These are phyloP conservation scores for Penicillium soppii DNA, from an alignment of 495 filamentous ascomycete genomes.

Conservation along the genomic window DNA sequence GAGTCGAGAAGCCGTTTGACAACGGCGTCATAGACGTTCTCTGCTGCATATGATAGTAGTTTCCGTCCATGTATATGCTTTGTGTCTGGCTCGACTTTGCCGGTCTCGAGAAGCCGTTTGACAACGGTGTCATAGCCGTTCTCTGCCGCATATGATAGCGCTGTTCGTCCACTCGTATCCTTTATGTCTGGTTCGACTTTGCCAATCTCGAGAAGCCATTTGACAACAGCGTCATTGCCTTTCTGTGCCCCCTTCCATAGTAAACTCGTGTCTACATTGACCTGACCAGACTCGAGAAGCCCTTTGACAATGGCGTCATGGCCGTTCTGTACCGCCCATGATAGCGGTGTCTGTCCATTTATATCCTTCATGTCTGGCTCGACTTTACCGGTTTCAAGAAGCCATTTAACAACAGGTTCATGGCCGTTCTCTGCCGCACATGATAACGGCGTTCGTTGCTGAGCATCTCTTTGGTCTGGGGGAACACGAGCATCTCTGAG, in stretches of 20 bases:
- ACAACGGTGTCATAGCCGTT: constrained; percentile 36
- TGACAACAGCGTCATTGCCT: constrained; percentile 34
- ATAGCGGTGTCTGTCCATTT: constrained; percentile 1
- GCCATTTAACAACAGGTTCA: constrained; percentile 29
- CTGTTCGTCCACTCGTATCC: not conserved
- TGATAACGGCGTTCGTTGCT: not conserved
- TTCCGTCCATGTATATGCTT: constrained; percentile 17
- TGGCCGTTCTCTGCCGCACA: constrained; percentile 35
- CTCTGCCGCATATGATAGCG: constrained; percentile 23
- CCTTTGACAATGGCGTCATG: not conserved
- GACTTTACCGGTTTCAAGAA: constrained; percentile 23
- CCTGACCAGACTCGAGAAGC: too few relatives aligned
- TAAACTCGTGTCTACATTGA: too few relatives aligned
- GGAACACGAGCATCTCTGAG: not conserved
- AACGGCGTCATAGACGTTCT: not conserved
- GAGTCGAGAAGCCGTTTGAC: too few relatives aligned
- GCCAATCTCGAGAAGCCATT: constrained; percentile 21
- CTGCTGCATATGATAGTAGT: constrained; percentile 6
- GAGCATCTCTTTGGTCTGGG: not conserved
- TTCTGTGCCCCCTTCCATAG: too few relatives aligned
- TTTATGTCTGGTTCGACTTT: constrained; percentile 11
- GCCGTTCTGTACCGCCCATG: not conserved
- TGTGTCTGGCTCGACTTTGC: constrained; percentile 24
- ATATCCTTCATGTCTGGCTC: constrained; percentile 29
- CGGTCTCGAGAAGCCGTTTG: constrained; percentile 22